phyloP scores from a whole-genome alignment of 1,284 basidiomycete species.

The Sphaerobolus stellatus region DNA sequence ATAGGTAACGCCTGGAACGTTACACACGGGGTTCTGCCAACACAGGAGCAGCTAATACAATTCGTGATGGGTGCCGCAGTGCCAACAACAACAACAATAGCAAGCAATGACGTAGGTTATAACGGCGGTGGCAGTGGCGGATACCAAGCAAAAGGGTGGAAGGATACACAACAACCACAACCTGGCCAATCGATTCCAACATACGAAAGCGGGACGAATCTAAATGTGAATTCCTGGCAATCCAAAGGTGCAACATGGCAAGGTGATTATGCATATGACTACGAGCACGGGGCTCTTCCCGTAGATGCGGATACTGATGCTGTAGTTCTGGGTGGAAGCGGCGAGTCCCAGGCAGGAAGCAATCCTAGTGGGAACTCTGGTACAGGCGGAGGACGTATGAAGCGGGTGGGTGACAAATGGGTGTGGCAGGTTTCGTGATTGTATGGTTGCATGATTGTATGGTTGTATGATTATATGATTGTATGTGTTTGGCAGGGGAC shows the following conservation, averaged over 20 bases:
- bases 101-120: not conserved
- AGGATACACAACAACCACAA: constrained; percentile 5
- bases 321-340: constrained; percentile 51
- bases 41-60: constrained; percentile 71
- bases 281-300: constrained; percentile 6
- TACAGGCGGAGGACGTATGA: constrained; percentile 48
- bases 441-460: constrained; percentile 28
- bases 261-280: constrained; percentile 5
- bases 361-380: constrained; percentile 8
- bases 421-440: constrained; percentile 35
- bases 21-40: constrained; percentile 62
- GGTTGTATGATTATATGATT: too few relatives aligned
- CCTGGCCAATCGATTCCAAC: constrained; percentile 15
- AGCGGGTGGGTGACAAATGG: constrained; percentile 70
- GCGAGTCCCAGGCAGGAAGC: constrained; percentile 17
- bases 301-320: constrained; percentile 44
- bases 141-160: too few relatives aligned
- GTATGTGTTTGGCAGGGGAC: too few relatives aligned
- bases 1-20: constrained; percentile 71
- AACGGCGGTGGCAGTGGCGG: not conserved
- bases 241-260: constrained; percentile 3
- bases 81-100: not conserved
- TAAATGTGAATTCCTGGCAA: constrained; percentile 12
- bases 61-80: constrained; percentile 52
- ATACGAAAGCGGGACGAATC: constrained; percentile 15